Base-by-base conservation (phyloP, 2,329 filamentous ascomycete genomes). In the Madurella fahalii region DNA sequence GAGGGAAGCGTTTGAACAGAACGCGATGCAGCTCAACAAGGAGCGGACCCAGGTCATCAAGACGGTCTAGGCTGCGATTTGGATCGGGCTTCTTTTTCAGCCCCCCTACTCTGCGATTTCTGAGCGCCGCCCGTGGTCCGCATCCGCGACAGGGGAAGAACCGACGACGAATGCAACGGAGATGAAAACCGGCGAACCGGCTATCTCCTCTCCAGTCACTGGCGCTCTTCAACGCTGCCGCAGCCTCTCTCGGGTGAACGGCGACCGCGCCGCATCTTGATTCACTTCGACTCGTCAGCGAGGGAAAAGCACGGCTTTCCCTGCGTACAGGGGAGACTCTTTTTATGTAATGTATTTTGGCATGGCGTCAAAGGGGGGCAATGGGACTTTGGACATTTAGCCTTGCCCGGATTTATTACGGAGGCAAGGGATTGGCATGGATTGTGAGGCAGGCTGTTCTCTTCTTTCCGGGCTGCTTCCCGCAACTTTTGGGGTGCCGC, bases 1-100 rank as follows among this genome's bases (percentile, higher is more conserved):
- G 81, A 94, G 95, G 78, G 91, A 96, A 72, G 93, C 90, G 46
- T 90, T 96, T 74, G 90, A 95, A 71, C 85, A 91, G 63, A 99
- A 99, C 71, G 89, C 90, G 56, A 88, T 91, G 62, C 92, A 95
- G 76, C 79, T 99, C 69, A 90, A 96, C 73, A 84, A 86, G 54
- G 93, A 99, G 80, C 82, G 93, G 68, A 99, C 94, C 45, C 87
- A 93, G 61, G 91, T 95, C 65, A 94, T 97, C 75, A 92, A 89
- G 74, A 92, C 92, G 59, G 86, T 95, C 71, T 96, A 82, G 73
- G 34, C 1, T 16, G 13, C 9, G 15, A 48, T 30, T 30, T n/a
- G 7, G 5, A 9, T 25, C n/a, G 2, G 34, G 2, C 34, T 37
- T 37, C 34, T 15, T 11, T 15, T 37, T 37, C 11, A 37, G 7